Percentiles rank a stretch among this genome's conserved stretches.
These are phyloP conservation scores for Entoloma clypeatum DNA, from an alignment of 1,284 basidiomycete species.

Conservation along the genomic window DNA sequence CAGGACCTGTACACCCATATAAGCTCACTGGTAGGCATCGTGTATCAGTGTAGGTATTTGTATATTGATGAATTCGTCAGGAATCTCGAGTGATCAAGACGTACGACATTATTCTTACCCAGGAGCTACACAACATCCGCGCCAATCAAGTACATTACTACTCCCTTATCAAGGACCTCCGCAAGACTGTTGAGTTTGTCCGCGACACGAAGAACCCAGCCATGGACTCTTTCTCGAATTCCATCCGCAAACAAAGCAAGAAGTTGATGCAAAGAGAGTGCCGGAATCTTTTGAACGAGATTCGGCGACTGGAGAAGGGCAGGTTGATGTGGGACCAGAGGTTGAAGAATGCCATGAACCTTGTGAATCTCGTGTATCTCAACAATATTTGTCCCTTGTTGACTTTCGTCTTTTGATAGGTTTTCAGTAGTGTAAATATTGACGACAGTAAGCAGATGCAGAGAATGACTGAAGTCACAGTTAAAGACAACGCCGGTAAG, in stretches of 20 bases:
- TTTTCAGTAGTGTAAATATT: slow-evolving; percentile 45
- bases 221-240: slow-evolving; percentile 23
- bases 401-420: slow-evolving; percentile 25
- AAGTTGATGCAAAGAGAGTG: slow-evolving; percentile 24
- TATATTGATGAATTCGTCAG: slow-evolving; percentile 19
- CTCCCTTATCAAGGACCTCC: slow-evolving; percentile 40
- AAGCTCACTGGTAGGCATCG: slow-evolving; percentile 32
- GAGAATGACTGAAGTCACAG: slow-evolving; percentile 35
- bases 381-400: neutral
- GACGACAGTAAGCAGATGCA: slow-evolving; percentile 39
- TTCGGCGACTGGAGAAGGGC: slow-evolving; percentile 36
- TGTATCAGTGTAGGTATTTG: neutral
- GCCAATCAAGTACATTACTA: slow-evolving; percentile 46
- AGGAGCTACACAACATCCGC: slow-evolving; percentile 42
- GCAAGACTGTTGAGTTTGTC: slow-evolving; percentile 41
- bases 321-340: slow-evolving; percentile 40
- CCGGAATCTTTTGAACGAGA: slow-evolving; percentile 35
- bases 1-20: slow-evolving; percentile 43
- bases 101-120: slow-evolving; percentile 34
- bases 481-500: slow-evolving; percentile 35
- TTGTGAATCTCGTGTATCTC: slow-evolving; percentile 30
- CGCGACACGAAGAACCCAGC: slow-evolving; percentile 37
- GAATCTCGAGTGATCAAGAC: slow-evolving; percentile 34
- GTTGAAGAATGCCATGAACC: slow-evolving; percentile 45
- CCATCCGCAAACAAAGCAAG: slow-evolving; percentile 19